phyloP scores from a whole-genome alignment of 768 basidiomycete species.

The Leccinum arenicola region DNA sequence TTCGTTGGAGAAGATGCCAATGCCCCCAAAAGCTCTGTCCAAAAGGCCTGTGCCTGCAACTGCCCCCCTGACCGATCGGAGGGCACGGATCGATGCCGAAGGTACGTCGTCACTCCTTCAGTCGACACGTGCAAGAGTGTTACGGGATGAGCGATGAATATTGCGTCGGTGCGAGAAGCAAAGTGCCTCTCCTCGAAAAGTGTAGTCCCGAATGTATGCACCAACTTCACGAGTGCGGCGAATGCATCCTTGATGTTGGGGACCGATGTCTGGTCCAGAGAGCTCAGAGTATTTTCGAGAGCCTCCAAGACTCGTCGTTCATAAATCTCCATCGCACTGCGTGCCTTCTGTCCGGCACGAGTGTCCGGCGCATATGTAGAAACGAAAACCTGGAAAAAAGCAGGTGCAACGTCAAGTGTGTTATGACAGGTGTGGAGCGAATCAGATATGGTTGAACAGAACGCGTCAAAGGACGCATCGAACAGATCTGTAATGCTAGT shows the following conservation, averaged over 20 bases:
- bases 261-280: background rate
- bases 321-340: constrained; percentile 16
- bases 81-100: constrained; percentile 29
- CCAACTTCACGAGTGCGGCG: constrained; percentile 35
- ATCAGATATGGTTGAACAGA: constrained; percentile 27
- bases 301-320: constrained; percentile 23
- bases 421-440: background rate
- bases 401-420: constrained; percentile 36
- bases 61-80: constrained; percentile 8
- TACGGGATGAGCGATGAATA: constrained; percentile 38
- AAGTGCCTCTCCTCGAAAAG: constrained; percentile 47
- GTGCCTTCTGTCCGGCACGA: constrained; percentile 13
- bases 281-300: constrained; percentile 14
- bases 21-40: constrained; percentile 38
- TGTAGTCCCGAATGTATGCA: constrained; percentile 50
- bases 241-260: constrained; percentile 22
- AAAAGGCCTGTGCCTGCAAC: constrained; percentile 16
- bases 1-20: constrained; percentile 35
- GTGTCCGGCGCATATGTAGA: constrained; percentile 32
- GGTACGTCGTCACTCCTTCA: constrained; percentile 49
- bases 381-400: constrained; percentile 45
- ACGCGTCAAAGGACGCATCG: constrained; percentile 44
- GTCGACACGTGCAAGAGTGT: constrained; percentile 41
- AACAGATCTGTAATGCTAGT: constrained; percentile 40
- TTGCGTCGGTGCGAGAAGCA: constrained; percentile 42